Evolutionary conservation across 2,329 filamentous ascomycete species (phyloP).

Genomic region (Aspergillus sp.): DNA sequence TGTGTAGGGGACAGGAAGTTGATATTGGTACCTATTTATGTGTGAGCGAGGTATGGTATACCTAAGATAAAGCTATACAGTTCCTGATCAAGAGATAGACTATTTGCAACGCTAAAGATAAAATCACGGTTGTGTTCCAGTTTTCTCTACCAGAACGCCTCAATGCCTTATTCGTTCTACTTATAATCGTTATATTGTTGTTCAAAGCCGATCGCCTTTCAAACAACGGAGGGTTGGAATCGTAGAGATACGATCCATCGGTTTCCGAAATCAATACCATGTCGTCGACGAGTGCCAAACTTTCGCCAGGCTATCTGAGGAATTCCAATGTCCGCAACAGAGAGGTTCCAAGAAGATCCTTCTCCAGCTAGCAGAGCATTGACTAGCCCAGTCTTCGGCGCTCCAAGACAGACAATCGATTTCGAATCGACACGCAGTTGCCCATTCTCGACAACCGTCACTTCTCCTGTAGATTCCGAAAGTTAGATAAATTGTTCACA

Average conservation of each 20-base stretch:
- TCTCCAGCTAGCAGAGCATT: conserved; percentile 69
- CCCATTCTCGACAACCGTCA: conserved; percentile 66
- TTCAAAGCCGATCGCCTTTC: conserved; percentile 4
- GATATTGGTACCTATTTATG: not conserved
- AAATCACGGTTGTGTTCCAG: not conserved
- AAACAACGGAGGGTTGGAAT: conserved; percentile 37
- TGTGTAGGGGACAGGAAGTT: not conserved
- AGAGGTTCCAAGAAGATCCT: conserved; percentile 67
- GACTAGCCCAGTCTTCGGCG: conserved; percentile 80
- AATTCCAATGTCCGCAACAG: conserved; percentile 83
- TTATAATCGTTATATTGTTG: conserved; percentile 15
- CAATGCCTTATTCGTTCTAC: conserved; percentile 7
- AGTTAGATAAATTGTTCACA: not conserved
- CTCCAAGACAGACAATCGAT: conserved; percentile 81
- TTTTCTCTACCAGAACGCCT: conserved; percentile 15
- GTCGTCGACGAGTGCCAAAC: conserved; percentile 74
- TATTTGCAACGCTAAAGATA: conserved; percentile 3
- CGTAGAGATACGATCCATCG: conserved; percentile 78
- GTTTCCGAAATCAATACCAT: conserved; percentile 84
- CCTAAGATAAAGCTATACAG: not conserved
- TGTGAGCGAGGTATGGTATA: not conserved
- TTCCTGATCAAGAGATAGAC: not conserved
- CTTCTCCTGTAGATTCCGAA: conserved; percentile 44
- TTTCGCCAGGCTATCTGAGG: conserved; percentile 81
- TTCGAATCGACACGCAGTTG: conserved; percentile 78